A percentile compares a stretch with the other conserved stretches of the same genome.
These are phyloP conservation scores for Heliophila coronopifolia DNA, from an alignment of 441 rosid species.

Conservation along the genomic window DNA sequence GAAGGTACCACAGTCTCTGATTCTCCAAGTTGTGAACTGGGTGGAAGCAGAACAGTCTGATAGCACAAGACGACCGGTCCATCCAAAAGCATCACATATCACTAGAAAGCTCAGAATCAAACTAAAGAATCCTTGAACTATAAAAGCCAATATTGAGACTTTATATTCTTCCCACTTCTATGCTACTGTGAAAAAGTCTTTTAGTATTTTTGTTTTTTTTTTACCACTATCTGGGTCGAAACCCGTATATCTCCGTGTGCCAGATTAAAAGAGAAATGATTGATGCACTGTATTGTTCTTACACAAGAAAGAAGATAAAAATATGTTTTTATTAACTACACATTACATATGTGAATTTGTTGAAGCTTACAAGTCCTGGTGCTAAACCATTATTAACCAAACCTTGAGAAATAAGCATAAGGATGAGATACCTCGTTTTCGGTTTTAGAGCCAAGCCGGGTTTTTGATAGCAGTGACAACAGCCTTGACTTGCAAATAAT, in stretches of 20 bases:
- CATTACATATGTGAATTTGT: neutral
- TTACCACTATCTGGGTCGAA: too few species aligned
- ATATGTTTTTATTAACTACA: neutral
- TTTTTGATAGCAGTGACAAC: slow-evolving; percentile 66
- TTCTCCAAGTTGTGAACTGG: slow-evolving; percentile 77
- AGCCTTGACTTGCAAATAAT: slow-evolving; percentile 76
- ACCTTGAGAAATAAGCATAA: neutral
- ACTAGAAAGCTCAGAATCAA: slow-evolving; percentile 81
- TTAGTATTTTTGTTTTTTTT: too few species aligned
- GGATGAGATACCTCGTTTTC: neutral
- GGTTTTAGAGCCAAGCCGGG: slow-evolving; percentile 62
- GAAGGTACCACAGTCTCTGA: slow-evolving; percentile 68
- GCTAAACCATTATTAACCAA: slow-evolving; percentile 1
- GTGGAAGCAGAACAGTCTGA: slow-evolving; percentile 70
- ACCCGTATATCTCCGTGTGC: too few species aligned
- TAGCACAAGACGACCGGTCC: slow-evolving; percentile 45
- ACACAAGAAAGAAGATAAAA: too few species aligned
- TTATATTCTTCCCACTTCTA: slow-evolving; percentile 9
- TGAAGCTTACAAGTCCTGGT: slow-evolving; percentile 1
- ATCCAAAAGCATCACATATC: slow-evolving; percentile 70
- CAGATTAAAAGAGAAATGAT: too few species aligned
- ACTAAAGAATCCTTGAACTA: slow-evolving; percentile 69
- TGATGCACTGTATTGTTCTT: too few species aligned
- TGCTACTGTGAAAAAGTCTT: slow-evolving; percentile 4
- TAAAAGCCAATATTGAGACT: neutral